Conservation (phyloP, 2,329 filamentous ascomycete species). For the Diplocarpon mali region DNA sequence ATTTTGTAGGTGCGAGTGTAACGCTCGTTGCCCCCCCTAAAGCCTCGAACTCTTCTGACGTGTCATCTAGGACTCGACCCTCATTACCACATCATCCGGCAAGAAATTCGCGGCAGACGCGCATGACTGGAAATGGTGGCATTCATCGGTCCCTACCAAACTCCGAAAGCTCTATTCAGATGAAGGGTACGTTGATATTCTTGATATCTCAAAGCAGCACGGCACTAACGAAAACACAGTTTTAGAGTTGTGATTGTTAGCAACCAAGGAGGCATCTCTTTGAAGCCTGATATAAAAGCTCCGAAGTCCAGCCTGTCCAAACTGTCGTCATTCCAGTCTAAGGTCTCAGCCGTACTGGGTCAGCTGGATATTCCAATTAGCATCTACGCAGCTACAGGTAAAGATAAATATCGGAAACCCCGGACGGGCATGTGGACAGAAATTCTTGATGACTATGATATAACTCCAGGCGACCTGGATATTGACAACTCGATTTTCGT, state of each 20-base stretch:
- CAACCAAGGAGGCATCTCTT: conserved; percentile 75
- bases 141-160: conserved; percentile 53
- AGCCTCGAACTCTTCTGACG: background rate
- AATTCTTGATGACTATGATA: conserved; percentile 40
- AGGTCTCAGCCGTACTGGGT: conserved; percentile 57
- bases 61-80: conserved; percentile 62
- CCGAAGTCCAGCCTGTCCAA: conserved; percentile 57
- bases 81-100: conserved; percentile 71
- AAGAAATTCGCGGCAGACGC: conserved; percentile 63
- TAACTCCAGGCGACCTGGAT: conserved; percentile 48
- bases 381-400: conserved; percentile 76
- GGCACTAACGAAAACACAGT: conserved; percentile 30
- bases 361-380: conserved; percentile 65
- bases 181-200: conserved; percentile 44
- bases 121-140: conserved; percentile 93
- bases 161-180: conserved; percentile 54
- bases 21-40: background rate
- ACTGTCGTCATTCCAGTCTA: conserved; percentile 71
- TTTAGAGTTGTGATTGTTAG: conserved; percentile 72
- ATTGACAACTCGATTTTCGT: conserved; percentile 68
- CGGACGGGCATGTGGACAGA: conserved; percentile 79
- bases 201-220: background rate
- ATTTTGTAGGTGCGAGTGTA: conserved; percentile 38
- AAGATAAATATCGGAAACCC: conserved; percentile 79
- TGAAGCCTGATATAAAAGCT: conserved; percentile 62